Percentiles rank a stretch among this genome's conserved stretches.
Conservation (phyloP, 768 basidiomycete species). For the Hygrocybe coccinea region DNA sequence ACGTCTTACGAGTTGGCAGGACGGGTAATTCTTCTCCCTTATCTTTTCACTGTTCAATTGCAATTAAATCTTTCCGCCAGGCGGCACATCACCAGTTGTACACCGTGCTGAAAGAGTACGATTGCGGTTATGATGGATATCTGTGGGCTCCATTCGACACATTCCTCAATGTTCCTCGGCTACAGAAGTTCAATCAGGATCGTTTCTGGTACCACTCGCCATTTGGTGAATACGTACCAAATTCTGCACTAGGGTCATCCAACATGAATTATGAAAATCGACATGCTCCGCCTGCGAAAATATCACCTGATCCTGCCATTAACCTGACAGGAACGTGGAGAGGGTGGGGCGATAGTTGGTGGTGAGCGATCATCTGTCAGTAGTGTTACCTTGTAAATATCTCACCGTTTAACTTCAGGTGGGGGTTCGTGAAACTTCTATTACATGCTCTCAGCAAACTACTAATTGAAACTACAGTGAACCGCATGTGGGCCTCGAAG, state of each 20-base stretch:
- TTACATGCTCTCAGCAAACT: background rate
- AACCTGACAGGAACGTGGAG: constrained; percentile 37
- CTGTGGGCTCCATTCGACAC: constrained; percentile 52
- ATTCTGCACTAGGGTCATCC: constrained; percentile 27
- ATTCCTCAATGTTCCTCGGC: constrained; percentile 45
- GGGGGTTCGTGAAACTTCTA: constrained; percentile 32
- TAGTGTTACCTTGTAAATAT: background rate
- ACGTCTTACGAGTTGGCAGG: constrained; percentile 41
- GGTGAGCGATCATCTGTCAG: constrained; percentile 25
- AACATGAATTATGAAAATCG: too few relatives aligned
- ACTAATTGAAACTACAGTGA: constrained; percentile 28
- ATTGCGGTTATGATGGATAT: constrained; percentile 44
- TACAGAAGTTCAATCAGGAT: constrained; percentile 42
- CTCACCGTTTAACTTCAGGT: constrained; percentile 26
- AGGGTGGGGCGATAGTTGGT: constrained; percentile 41
- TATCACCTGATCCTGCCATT: constrained; percentile 38
- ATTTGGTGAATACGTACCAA: constrained; percentile 39
- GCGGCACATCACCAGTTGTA: constrained; percentile 55
- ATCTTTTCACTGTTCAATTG: background rate
- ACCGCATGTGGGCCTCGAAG: constrained; percentile 40
- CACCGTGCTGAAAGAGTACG: constrained; percentile 39
- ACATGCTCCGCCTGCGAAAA: constrained; percentile 37
- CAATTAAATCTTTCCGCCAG: constrained; percentile 9
- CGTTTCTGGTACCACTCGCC: constrained; percentile 50
- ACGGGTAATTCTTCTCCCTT: constrained; percentile 25